phyloP scores from a whole-genome alignment of 139 green algal species.

The Yamagishiella unicocca region DNA sequence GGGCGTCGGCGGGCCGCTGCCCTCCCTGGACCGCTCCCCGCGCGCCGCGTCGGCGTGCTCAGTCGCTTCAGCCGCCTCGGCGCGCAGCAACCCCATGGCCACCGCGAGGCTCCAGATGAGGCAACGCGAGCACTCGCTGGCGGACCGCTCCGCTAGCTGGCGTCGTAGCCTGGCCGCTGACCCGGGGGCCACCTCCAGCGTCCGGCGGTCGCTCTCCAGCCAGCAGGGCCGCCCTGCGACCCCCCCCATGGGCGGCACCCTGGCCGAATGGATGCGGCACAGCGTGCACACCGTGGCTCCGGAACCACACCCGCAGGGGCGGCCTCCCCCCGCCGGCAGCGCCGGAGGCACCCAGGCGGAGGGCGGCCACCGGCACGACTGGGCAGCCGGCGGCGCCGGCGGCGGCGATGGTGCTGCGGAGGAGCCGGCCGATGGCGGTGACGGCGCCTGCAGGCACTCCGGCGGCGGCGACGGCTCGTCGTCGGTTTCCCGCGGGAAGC shows the following conservation, averaged over 20 bases:
- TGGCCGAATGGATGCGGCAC: constrained; percentile 13
- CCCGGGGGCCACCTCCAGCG: too few species aligned
- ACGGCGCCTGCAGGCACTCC: too few species aligned
- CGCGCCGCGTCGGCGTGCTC: background rate
- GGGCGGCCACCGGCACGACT: background rate
- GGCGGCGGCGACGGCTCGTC: background rate
- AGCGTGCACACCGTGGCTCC: constrained; percentile 9
- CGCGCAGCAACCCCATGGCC: background rate
- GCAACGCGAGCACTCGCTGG: background rate
- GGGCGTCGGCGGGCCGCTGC: background rate
- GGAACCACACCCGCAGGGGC: background rate
- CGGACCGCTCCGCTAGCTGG: constrained; percentile 7
- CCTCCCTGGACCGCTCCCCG: background rate
- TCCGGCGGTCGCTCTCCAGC: background rate
- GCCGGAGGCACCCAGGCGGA: background rate
- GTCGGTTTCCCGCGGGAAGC: background rate
- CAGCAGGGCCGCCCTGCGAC: background rate
- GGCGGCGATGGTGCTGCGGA: background rate
- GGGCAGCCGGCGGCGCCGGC: background rate
- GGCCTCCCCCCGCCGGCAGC: too few species aligned
- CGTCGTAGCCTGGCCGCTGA: constrained; percentile 2
- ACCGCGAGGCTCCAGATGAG: background rate
- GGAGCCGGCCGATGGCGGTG: background rate
- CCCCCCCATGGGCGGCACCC: background rate
- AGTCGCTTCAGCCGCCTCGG: background rate